Percentiles rank a stretch among this genome's conserved stretches.
Conservation (phyloP, 225 moss, liverwort and hornwort genomes). For the Asterella californica region DNA sequence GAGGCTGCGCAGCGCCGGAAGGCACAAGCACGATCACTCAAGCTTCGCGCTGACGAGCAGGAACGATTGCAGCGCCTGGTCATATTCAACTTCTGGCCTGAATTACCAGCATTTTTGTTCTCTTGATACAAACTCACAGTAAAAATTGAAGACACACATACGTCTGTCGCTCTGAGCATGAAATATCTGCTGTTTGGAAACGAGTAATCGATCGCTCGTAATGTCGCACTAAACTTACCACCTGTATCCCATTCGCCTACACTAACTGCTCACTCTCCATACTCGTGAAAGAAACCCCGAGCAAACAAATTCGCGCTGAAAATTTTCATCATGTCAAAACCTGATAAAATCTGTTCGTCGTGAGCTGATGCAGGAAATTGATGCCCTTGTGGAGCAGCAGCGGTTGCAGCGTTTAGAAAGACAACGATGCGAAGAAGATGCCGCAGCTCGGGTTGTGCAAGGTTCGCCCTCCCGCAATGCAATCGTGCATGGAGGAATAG, state of each 20-base stretch:
- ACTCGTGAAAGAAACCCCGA: too few relatives aligned
- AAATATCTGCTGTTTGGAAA: too few relatives aligned
- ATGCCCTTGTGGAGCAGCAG: conserved; percentile 81
- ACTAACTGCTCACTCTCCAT: too few relatives aligned
- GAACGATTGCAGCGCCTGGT: conserved; percentile 73
- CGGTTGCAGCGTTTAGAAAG: conserved; percentile 72
- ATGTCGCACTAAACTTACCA: too few relatives aligned
- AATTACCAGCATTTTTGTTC: not conserved
- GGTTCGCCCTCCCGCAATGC: conserved; percentile 26
- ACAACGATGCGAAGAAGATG: conserved; percentile 59
- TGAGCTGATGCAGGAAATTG: conserved; percentile 57
- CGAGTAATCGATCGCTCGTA: too few relatives aligned
- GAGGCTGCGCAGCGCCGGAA: conserved; percentile 71
- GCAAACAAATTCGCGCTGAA: too few relatives aligned
- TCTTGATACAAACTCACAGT: not conserved
- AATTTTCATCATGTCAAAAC: too few relatives aligned
- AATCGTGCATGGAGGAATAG: conserved; percentile 23
- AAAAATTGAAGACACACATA: not conserved
- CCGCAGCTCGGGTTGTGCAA: conserved; percentile 42
- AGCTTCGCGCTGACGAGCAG: conserved; percentile 64
- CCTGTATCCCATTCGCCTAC: too few relatives aligned
- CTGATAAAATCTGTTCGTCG: not conserved
- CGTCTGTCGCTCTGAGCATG: not conserved
- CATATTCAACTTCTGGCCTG: conserved; percentile 6
- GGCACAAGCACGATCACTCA: conserved; percentile 60